A percentile compares a stretch with the other conserved stretches of the same genome.
Conservation (phyloP, 805 yeast species). For the Pichia rugopelliculosa region DNA sequence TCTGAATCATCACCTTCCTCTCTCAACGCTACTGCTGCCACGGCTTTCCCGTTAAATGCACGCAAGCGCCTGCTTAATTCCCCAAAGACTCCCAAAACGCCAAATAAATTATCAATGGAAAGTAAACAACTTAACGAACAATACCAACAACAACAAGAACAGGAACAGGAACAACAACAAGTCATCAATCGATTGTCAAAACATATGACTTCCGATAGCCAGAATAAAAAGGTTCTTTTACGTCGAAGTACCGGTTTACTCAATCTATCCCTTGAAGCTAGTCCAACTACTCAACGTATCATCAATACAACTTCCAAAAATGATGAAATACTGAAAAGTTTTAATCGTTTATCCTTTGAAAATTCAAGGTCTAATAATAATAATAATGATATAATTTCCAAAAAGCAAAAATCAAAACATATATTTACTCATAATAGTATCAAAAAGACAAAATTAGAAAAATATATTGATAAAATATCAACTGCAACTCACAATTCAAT, state of each 20-base stretch:
- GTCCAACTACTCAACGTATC: conserved; percentile 21
- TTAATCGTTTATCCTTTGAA: conserved; percentile 27
- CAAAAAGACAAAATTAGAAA: conserved; percentile 4
- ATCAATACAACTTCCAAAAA: conserved; percentile 19
- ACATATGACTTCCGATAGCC: not conserved
- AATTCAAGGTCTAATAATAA: not conserved
- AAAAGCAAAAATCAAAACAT: not conserved
- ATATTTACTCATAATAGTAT: not conserved
- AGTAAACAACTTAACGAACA: not conserved
- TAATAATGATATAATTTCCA: not conserved
- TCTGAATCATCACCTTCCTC: not conserved
- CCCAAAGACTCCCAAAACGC: not conserved
- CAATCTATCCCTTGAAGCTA: conserved; percentile 40
- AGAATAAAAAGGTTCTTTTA: conserved; percentile 26
- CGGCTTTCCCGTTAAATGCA: not conserved
- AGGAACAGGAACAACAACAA: not conserved
- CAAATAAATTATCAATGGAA: not conserved
- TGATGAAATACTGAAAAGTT: conserved; percentile 28
- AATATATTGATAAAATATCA: conserved; percentile 8
- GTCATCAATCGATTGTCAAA: not conserved
- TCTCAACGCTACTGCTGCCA: not conserved
- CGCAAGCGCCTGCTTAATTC: not conserved
- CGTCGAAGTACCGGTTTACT: conserved; percentile 48
- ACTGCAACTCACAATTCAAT: not conserved
- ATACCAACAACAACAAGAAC: not conserved